Percentiles rank a stretch among this genome's conserved stretches.
Conservation (phyloP, 1,139 yeast genomes). For the Sugiyamaella neomexicana region DNA sequence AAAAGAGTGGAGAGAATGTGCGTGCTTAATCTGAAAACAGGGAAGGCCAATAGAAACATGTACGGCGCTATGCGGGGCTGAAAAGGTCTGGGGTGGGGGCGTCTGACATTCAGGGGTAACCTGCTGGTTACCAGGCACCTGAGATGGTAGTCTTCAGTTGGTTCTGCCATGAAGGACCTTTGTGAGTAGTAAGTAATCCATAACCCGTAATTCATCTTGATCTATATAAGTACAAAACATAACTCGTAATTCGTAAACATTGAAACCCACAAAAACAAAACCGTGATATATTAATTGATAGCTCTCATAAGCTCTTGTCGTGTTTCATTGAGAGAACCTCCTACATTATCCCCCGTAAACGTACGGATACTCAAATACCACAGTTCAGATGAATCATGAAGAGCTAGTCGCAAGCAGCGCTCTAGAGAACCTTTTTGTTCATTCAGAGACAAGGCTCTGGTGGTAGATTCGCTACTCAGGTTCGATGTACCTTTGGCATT, state of each 20-base stretch:
- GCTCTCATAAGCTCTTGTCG: conserved; percentile 10
- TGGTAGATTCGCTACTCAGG: not conserved
- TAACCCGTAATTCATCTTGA: not conserved
- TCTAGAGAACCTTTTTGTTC: not conserved
- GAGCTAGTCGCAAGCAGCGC: conserved; percentile 7
- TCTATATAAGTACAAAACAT: not conserved
- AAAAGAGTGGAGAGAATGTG: not conserved
- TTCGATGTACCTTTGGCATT: not conserved
- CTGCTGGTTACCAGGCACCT: too few relatives aligned
- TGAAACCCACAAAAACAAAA: not conserved
- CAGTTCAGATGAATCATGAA: conserved; percentile 12
- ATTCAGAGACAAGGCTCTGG: not conserved
- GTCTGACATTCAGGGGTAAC: not conserved
- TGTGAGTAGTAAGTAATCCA: too few relatives aligned
- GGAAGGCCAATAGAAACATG: not conserved
- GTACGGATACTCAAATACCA: conserved; percentile 17
- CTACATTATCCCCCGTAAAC: conserved; percentile 15
- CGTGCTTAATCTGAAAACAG: not conserved
- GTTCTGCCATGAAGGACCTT: too few relatives aligned
- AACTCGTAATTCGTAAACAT: too few relatives aligned
- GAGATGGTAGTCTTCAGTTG: too few relatives aligned
- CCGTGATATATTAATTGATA: not conserved
- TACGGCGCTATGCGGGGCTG: not conserved
- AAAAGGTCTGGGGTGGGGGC: not conserved
- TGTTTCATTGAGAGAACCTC: conserved; percentile 10